A percentile compares a stretch with the other conserved stretches of the same genome.
These are phyloP conservation scores for Rhizoclosmatium sp. DNA, from an alignment of 192 early-diverging fungal species.

Conservation along the genomic window DNA sequence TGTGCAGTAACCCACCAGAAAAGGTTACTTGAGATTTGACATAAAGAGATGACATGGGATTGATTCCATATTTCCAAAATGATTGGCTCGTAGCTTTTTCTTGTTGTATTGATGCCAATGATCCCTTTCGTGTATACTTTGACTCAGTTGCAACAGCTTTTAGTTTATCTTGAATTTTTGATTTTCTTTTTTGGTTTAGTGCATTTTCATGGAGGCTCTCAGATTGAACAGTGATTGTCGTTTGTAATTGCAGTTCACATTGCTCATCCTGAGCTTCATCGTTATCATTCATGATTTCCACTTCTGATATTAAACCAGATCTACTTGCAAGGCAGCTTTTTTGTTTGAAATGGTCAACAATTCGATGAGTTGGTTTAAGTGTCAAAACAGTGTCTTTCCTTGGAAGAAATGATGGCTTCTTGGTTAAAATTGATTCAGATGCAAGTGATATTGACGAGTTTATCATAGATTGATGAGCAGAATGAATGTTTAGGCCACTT, in stretches of 20 bases:
- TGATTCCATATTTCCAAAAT: constrained; percentile 6
- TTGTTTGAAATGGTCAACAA: too few relatives aligned
- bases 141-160: neutral
- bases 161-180: neutral
- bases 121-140: constrained; percentile 6
- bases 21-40: neutral
- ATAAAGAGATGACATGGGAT: constrained; percentile 2
- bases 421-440: too few relatives aligned
- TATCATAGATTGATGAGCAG: neutral
- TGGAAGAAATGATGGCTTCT: too few relatives aligned
- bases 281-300: too few relatives aligned
- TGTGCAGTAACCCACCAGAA: neutral
- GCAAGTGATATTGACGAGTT: too few relatives aligned
- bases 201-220: neutral
- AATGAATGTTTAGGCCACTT: neutral
- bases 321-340: too few relatives aligned
- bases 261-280: too few relatives aligned
- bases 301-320: too few relatives aligned
- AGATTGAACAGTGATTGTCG: neutral
- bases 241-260: neutral
- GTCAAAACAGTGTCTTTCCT: too few relatives aligned
- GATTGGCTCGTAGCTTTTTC: neutral
- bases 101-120: neutral
- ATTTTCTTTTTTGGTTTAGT: neutral
- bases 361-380: too few relatives aligned